Conservation (phyloP, 2,329 filamentous ascomycete genomes). For the Aspergillus tubingensis region DNA sequence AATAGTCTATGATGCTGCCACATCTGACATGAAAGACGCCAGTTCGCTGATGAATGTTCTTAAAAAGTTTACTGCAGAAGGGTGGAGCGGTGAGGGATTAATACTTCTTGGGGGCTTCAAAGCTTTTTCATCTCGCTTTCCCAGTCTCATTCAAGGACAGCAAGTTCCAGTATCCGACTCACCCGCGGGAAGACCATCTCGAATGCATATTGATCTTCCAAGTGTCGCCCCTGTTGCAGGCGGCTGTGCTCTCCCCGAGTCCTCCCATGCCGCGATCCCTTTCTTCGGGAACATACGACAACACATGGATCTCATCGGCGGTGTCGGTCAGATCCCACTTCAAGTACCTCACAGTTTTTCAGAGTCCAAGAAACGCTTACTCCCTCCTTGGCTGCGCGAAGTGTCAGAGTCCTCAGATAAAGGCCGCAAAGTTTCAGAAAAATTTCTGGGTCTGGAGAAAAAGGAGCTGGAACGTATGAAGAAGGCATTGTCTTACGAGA, state of each 20-base stretch:
- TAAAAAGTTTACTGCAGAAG: constrained; percentile 87
- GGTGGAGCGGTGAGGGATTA: constrained; percentile 71
- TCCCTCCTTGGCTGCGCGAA: constrained; percentile 77
- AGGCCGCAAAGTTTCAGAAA: constrained; percentile 77
- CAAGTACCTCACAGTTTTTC: constrained; percentile 59
- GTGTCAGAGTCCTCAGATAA: constrained; percentile 68
- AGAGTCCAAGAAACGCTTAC: constrained; percentile 48
- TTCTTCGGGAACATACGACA: constrained; percentile 97
- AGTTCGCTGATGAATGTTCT: constrained; percentile 79
- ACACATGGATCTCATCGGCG: constrained; percentile 91
- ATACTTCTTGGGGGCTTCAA: constrained; percentile 82
- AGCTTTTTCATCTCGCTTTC: constrained; percentile 68
- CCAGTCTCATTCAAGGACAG: constrained; percentile 46
- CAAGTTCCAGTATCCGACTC: constrained; percentile 32
- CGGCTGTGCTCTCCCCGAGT: constrained; percentile 75
- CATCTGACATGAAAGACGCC: constrained; percentile 77
- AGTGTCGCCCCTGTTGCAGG: constrained; percentile 78
- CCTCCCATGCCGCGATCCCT: constrained; percentile 70
- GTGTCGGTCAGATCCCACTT: constrained; percentile 76
- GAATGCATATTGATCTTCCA: constrained; percentile 54
- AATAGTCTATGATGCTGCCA: constrained; percentile 82
- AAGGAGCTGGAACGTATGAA: constrained; percentile 92
- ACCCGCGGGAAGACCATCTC: constrained; percentile 50
- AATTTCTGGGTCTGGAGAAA: constrained; percentile 80
- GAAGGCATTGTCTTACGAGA: constrained; percentile 67